Evolutionary conservation across 257 asterid species (phyloP).

Genomic region (Solanum chmielewskii): DNA sequence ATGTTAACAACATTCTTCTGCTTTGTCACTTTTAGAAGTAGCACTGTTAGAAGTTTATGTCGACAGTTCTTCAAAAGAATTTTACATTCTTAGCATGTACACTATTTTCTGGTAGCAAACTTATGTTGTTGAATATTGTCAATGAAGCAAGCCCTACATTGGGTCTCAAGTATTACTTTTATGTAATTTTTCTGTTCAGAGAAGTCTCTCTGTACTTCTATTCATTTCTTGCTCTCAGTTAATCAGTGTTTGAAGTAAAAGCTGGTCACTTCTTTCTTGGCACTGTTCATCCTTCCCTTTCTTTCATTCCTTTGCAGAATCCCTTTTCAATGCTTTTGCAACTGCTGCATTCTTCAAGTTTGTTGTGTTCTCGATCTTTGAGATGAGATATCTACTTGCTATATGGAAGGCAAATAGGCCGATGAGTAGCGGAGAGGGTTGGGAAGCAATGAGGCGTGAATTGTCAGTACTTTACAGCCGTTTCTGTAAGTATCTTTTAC

Average conservation of each 20-base stretch:
- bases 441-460: constrained; percentile 98
- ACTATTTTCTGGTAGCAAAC: background rate
- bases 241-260: background rate
- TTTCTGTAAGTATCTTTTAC: constrained; percentile 57
- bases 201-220: background rate
- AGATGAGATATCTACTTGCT: constrained; percentile 96
- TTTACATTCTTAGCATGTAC: background rate
- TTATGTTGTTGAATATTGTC: background rate
- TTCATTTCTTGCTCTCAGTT: background rate
- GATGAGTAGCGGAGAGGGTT: constrained; percentile 63
- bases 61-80: background rate
- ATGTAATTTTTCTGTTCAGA: background rate
- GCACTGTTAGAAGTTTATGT: background rate
- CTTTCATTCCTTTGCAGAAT: constrained; percentile 39
- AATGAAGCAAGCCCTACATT: background rate
- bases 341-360: constrained; percentile 98
- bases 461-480: constrained; percentile 92
- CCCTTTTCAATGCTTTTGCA: constrained; percentile 95
- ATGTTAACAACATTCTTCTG: background rate
- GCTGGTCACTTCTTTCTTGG: background rate
- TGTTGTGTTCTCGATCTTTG: constrained; percentile 94
- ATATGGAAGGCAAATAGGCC: constrained; percentile 97
- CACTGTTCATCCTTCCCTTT: background rate
- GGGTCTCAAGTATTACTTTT: background rate
- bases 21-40: background rate